Percentiles rank a stretch among this genome's conserved stretches.
Evolutionary conservation across 2,329 filamentous ascomycete genomes (phyloP).

Genomic region (Cyphellophora attinorum): DNA sequence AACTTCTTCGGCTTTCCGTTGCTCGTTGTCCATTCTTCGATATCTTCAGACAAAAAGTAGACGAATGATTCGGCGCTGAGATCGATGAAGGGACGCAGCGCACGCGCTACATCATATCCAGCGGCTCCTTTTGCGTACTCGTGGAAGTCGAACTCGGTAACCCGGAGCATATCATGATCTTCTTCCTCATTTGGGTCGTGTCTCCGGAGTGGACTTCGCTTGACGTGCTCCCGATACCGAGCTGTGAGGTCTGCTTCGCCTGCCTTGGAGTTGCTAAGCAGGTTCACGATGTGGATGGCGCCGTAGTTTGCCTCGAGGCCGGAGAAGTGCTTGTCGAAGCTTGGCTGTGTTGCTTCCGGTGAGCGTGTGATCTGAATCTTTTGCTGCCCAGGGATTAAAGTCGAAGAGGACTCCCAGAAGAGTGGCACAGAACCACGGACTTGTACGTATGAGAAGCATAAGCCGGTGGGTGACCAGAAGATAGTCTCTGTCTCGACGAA

Average conservation of each 20-base stretch:
- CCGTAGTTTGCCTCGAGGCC: conserved; percentile 80
- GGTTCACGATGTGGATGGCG: conserved; percentile 82
- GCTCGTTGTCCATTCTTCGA: conserved; percentile 39
- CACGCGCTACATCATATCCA: conserved; percentile 83
- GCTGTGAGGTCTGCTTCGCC: conserved; percentile 76
- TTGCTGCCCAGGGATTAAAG: conserved; percentile 81
- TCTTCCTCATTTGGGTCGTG: conserved; percentile 41
- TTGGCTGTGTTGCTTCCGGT: conserved; percentile 80
- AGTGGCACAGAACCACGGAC: conserved; percentile 86
- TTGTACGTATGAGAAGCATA: conserved; percentile 89
- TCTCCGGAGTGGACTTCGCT: conserved; percentile 61
- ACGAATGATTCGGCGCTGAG: conserved; percentile 76
- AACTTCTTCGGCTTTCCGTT: conserved; percentile 28
- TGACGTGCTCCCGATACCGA: conserved; percentile 69
- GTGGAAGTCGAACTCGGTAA: conserved; percentile 93
- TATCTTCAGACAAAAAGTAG: conserved; percentile 78
- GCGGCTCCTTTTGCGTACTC: conserved; percentile 79
- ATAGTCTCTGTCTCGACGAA: conserved; percentile 97
- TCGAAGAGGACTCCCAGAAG: conserved; percentile 92
- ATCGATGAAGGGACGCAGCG: conserved; percentile 70
- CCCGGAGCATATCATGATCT: conserved; percentile 60
- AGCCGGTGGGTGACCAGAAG: conserved; percentile 68
- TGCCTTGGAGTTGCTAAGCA: conserved; percentile 81
- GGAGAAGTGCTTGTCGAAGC: conserved; percentile 91
- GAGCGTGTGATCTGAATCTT: conserved; percentile 89